These are phyloP conservation scores for Medicago arabica DNA, from an alignment of 306 rosid species.

Conservation along the genomic window DNA sequence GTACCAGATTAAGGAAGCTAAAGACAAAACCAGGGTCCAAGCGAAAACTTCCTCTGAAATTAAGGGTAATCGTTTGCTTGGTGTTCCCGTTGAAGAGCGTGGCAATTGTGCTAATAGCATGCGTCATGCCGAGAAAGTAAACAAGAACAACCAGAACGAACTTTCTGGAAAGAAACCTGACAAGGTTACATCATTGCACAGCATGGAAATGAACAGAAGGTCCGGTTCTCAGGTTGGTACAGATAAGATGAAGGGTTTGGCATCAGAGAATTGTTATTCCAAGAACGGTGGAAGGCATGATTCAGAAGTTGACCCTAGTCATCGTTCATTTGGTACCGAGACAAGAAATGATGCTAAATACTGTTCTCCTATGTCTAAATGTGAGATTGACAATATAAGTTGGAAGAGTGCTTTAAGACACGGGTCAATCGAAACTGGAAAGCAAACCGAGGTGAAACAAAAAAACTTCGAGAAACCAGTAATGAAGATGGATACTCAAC, in stretches of 20 bases:
- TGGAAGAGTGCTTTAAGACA: slow-evolving; percentile 46
- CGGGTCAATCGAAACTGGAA: slow-evolving; percentile 49
- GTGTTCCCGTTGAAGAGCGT: slow-evolving; percentile 43
- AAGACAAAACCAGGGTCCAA: slow-evolving; percentile 45
- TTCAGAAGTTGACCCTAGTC: slow-evolving; percentile 49
- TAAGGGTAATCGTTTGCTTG: slow-evolving; percentile 43
- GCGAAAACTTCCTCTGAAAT: slow-evolving; percentile 48
- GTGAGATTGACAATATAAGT: slow-evolving; percentile 39
- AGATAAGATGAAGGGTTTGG: slow-evolving; percentile 50
- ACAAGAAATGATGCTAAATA: slow-evolving; percentile 43
- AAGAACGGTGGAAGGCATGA: slow-evolving; percentile 48
- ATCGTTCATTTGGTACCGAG: slow-evolving; percentile 43
- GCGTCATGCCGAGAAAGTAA: slow-evolving; percentile 44
- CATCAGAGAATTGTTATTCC: slow-evolving; percentile 52
- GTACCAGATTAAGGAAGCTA: slow-evolving; percentile 46
- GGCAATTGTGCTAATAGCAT: slow-evolving; percentile 42
- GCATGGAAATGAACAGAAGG: slow-evolving; percentile 50
- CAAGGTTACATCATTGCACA: slow-evolving; percentile 44
- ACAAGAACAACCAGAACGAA: slow-evolving; percentile 45
- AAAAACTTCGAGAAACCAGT: slow-evolving; percentile 52
- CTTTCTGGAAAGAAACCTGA: slow-evolving; percentile 48
- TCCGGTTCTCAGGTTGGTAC: slow-evolving; percentile 48
- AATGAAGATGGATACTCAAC: slow-evolving; percentile 47
- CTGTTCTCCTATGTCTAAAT: slow-evolving; percentile 45
- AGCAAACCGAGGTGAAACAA: slow-evolving; percentile 46